Evolutionary conservation across 2,329 filamentous ascomycete species (phyloP).

Genomic region (Colletotrichum sp.): DNA sequence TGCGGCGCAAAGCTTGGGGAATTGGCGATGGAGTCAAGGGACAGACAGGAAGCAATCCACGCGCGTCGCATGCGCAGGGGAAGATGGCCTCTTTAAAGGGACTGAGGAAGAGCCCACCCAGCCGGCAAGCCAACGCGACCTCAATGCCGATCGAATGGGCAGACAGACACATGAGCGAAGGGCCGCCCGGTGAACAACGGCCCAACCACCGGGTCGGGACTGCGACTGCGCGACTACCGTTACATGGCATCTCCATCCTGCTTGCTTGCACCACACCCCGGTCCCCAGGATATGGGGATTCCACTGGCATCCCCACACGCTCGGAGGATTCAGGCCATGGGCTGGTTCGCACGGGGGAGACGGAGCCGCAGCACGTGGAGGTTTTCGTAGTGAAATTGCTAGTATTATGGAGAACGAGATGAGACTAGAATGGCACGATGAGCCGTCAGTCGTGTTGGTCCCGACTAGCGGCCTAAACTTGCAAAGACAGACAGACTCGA

Average conservation of each 20-base stretch:
- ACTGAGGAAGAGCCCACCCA: background rate
- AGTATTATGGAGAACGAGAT: background rate
- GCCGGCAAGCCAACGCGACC: background rate
- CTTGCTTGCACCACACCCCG: background rate
- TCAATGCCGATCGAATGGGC: background rate
- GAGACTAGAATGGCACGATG: background rate
- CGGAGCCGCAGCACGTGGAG: slow-evolving; percentile 17
- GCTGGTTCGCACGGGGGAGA: slow-evolving; percentile 1
- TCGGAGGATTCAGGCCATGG: background rate
- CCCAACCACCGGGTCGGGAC: slow-evolving; percentile 6
- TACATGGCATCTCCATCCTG: slow-evolving; percentile 12
- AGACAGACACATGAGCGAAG: background rate
- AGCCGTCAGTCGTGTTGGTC: background rate
- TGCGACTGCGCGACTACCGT: background rate
- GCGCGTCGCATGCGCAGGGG: background rate
- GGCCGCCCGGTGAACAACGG: background rate
- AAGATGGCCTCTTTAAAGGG: background rate
- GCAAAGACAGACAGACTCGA: background rate
- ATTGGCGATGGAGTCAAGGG: background rate
- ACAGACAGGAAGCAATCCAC: background rate
- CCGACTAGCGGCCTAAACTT: background rate
- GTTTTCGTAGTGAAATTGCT: background rate
- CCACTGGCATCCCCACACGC: background rate
- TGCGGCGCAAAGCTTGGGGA: background rate
- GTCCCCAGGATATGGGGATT: background rate